Evolutionary conservation across 345 rosid genomes (phyloP), one percentile per base, ranked within the genome.

Genomic region (Firmiana major): DNA sequence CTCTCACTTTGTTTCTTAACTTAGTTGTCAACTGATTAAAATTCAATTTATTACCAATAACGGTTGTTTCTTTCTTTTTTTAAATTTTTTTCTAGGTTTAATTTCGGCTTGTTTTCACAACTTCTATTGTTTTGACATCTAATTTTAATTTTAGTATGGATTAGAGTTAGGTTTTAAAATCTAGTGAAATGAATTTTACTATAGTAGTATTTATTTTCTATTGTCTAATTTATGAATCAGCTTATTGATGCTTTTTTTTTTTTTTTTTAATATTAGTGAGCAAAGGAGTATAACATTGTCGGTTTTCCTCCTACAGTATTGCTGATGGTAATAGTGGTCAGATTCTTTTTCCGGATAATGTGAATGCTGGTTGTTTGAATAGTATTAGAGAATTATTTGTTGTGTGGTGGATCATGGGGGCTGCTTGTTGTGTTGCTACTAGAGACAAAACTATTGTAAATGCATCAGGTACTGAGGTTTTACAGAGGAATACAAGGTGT

Each of bases 361-460:
- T 81, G 83, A 83, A 51, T 75, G 81, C 22, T 73, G 64, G 34
- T 71, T 82, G 59, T 54, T 58, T 17, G 80, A 59, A 12, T 83
- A 7, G 8, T 16, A 60, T 58, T 55, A 36, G 79, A 82, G 74
- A 70, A 17, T 71, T 66, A 40, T 36, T 78, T 70, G 3, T 45
- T 15, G 75, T 80, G 77, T 77, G 69, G 81, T 77, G 36, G 80
- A 87, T 71, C 67, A 96, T 93, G 99, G 99, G 99, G 71, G 87
- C 93, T 75, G 93, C 96, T 76, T 95, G 98, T 74, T 95, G 99
- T 84, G 94, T 95, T 78, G 95, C 98, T 84, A 93, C 96, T 80
- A 88, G 94, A 81, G 99, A 95, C 74, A 95, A 88, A 86, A 88
- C 82, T 77, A 94, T 95, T 40, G 84, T 87, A 28, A 79, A 63